Evolutionary conservation across 352 stramenopile species (phyloP), one percentile per base, ranked within the genome.

Genomic region (Pythium aristosporum): DNA sequence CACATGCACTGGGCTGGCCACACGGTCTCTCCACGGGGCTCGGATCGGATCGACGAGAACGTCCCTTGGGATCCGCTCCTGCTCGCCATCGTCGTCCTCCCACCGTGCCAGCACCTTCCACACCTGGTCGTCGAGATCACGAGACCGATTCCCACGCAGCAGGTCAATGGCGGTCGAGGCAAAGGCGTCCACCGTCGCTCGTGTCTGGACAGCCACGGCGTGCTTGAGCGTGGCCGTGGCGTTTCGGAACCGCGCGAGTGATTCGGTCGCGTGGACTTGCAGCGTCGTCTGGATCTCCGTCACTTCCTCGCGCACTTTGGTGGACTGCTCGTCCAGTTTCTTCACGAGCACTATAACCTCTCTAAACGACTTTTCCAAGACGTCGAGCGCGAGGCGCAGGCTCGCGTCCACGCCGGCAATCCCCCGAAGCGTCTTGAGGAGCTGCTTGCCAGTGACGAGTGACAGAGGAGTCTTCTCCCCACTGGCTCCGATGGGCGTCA

Each of bases 301-400:
- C 3, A 67, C 18, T n/a, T 71, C 57, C 20, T 63, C 30, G 0
- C 39, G 65, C 8, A 70, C 23, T 15, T 25, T 21, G 7, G 53
- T 16, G 20, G 47, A 47, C 11, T 7, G 42, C 4, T 64, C 21
- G 8, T 52, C 47, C 16, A 65, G n/a, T 5, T 48, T 30, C 21
- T 32, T 15, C 7, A 67, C 16, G 4, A 46, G 3, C 15, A 20
- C 10, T 21, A 21, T 2, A 2, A 61, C 44, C 1, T 61, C 50
- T 6, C 28, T 2, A 20, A 61, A 62, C 16, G 56, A 25, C 15
- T 41, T 28, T n/a, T 55, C 43, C 7, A 65, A 7, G 1, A 30
- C 25, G 28, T 67, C 47, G 3, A 65, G 2, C 3, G 44, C 49
- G 23, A 16, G 47, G 15, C 55, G 36, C 11, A 55, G 5, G 7